Evolutionary conservation across 2,329 filamentous ascomycete species (phyloP).

Genomic region (Blastomyces emzantsi): DNA sequence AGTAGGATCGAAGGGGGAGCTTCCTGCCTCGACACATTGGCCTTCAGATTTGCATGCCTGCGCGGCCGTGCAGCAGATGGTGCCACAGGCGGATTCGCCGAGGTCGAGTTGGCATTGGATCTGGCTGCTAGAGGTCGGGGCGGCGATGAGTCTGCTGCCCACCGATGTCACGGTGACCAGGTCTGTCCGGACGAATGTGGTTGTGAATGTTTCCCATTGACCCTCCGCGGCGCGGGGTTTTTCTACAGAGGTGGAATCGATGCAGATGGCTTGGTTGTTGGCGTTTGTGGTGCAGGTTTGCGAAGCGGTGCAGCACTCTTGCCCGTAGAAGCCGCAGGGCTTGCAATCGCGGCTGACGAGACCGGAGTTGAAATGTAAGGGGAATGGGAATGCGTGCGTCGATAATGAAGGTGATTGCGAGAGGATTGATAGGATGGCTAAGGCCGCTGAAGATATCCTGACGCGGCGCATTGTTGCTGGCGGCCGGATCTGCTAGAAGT

Average conservation of each 20-base stretch:
- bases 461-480: conserved; percentile 6
- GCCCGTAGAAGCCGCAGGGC: conserved; percentile 44
- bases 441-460: not conserved
- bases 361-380: conserved; percentile 16
- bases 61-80: conserved; percentile 37
- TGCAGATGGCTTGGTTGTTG: conserved; percentile 42
- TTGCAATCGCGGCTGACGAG: conserved; percentile 32
- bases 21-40: conserved; percentile 32
- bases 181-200: conserved; percentile 48
- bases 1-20: conserved; percentile 32
- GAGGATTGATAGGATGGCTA: conserved; percentile 21
- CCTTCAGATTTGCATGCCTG: conserved; percentile 34
- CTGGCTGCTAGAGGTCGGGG: conserved; percentile 21
- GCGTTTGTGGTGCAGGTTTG: conserved; percentile 44
- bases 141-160: conserved; percentile 38
- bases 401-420: conserved; percentile 18
- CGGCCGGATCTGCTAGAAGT: not conserved
- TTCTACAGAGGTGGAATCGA: conserved; percentile 16
- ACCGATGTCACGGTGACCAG: conserved; percentile 46
- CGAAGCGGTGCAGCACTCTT: conserved; percentile 42
- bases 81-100: conserved; percentile 38
- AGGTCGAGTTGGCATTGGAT: conserved; percentile 40
- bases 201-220: conserved; percentile 50
- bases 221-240: conserved; percentile 25
- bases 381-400: conserved; percentile 27